Base-by-base conservation (phyloP, 106 monocot species). In the Apostasia shenzhenica region DNA sequence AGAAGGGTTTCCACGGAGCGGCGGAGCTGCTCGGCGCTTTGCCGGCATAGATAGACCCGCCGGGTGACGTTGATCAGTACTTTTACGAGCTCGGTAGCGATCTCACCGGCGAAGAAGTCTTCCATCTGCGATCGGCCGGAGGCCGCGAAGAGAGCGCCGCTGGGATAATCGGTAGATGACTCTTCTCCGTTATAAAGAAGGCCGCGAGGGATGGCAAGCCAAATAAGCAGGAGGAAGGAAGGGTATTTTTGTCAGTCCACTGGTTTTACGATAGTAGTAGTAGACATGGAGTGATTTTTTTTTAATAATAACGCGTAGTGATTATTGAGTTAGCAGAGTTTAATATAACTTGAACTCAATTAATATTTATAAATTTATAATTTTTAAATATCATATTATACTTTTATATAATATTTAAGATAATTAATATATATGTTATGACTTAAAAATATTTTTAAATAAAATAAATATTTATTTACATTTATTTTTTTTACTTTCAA, bases 1-100 rank as follows among this genome's bases (percentile, higher is more conserved):
- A 86, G 75, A 14, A 86, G 65, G n/a, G 63, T 39, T n/a, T 86
- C 86, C 3, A 86, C 82, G 44, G 68, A 70, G 59, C 69, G 78
- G 42, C 54, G 67, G 53, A 86, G 79, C 39, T 82, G 81, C 72
- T 82, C 76, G 37, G 82, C 86, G 1, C 55, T 70, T 7, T 75
- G 47, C 8, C 79, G 75, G 72, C 86, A 86, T 1, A 73, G 41
- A 70, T 66, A 76, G 5, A 72, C 73, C 10, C 68, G 72, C 7
- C 59, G 38, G 51, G 76, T 51, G 8, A 76, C 72, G 54, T 54
- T 63, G 41, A 59, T 37, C 2, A 86, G 72, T 69, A 79, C 75
- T 75, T 75, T 82, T 37, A 73, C 47, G 48, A 82, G 72, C 75
- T 82, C 85, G 37, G 72, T 68, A 6, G 68, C 78, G 3, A 86